Conservation (phyloP, 306 rosid species). For the Lotus japonicus region DNA sequence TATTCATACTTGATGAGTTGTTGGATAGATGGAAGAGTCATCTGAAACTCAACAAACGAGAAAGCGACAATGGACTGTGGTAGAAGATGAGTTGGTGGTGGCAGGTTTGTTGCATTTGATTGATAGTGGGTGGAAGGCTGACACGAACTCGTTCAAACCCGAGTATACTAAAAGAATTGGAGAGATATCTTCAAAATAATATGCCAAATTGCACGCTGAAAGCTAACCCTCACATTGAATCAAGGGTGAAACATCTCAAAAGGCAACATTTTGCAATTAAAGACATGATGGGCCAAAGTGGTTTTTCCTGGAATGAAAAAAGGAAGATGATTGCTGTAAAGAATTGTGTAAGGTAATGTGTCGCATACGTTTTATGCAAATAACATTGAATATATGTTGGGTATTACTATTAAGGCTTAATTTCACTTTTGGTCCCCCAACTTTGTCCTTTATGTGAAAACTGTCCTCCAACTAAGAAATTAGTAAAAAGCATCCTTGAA, state of each 20-base stretch:
- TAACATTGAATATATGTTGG: neutral
- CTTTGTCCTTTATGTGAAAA: too few species aligned
- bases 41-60: neutral
- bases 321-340: neutral
- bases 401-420: too few species aligned
- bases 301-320: neutral
- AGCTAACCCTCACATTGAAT: neutral
- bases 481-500: too few species aligned
- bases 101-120: too few species aligned
- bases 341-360: neutral
- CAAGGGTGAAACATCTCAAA: slow-evolving; percentile 1
- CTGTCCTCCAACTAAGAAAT: too few species aligned
- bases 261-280: too few species aligned
- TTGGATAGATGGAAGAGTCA: neutral
- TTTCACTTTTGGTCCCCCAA: too few species aligned
- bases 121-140: too few species aligned
- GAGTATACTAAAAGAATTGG: neutral
- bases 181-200: neutral
- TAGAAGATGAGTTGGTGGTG: too few species aligned
- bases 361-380: neutral
- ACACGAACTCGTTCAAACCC: neutral
- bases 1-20: neutral
- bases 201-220: neutral
- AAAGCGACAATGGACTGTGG: too few species aligned
- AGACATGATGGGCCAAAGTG: neutral